Base-by-base conservation (phyloP, 345 rosid genomes). In the Rhizophora apiculata region DNA sequence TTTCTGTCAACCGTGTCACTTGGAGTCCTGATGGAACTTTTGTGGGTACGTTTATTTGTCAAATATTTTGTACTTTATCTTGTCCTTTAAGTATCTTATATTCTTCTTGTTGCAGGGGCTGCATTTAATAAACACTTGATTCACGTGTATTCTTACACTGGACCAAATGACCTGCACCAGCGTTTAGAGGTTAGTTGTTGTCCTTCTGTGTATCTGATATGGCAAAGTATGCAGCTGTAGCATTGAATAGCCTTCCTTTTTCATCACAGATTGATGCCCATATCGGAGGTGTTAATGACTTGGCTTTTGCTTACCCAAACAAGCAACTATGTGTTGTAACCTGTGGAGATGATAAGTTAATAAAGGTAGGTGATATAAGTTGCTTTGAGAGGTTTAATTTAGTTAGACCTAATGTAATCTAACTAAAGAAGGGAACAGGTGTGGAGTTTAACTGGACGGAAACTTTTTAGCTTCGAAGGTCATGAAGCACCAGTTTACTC, bases 401-500 rank as follows among this genome's bases (percentile, higher is more conserved):
- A 56, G 29, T 56, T 36, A 58, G 57, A 70, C 43, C 55, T 36
- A 57, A 24, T 39, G n/a, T 69, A 67, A 21, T 73, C 77, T 82
- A 78, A 71, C 73, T 53, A 53, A 72, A 54, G 63, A 29, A 72
- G 68, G 80, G 73, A 81, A 78, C 91, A 93, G 96, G 98, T 91
- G 52, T 93, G 97, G 96, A 96, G 91, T 66, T 67, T 87, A 65
- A 74, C 43, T 0, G 94, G 98, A 54, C 76, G 77, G 74, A 88
- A 70, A 63, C 81, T 86, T 65, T 91, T 79, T 72, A 83, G 78
- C 72, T 93, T 93, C 68, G 91, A 83, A 83, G 98, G 97, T 67
- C 98, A 93, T 27, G 92, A 88, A 52, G 89, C 98, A 67, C 86
- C 94, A 5, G 94, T 91, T 39, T 91, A 91, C 81, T 89, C 92